phyloP scores from a whole-genome alignment of 768 basidiomycete species.

The Boletus bicolor region DNA sequence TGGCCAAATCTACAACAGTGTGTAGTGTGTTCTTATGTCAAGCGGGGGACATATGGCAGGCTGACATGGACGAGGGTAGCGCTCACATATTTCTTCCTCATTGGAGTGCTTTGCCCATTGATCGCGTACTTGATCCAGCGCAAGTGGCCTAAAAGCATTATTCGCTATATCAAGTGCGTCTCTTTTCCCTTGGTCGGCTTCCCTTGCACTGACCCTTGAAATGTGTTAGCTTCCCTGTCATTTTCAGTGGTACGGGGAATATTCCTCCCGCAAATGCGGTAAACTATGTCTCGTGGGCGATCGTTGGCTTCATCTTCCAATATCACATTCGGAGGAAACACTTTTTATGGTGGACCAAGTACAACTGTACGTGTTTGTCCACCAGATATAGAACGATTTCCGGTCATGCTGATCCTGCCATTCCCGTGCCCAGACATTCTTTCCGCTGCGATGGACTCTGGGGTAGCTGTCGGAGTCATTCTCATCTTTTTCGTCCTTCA shows the following conservation, averaged over 20 bases:
- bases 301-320: slow-evolving; percentile 66
- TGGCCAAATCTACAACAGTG: slow-evolving; percentile 58
- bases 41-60: background rate
- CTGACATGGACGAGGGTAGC: slow-evolving; percentile 12
- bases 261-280: slow-evolving; percentile 67
- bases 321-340: slow-evolving; percentile 56
- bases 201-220: background rate
- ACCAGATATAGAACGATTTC: background rate
- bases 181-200: background rate
- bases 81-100: slow-evolving; percentile 75
- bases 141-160: slow-evolving; percentile 60
- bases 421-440: slow-evolving; percentile 45
- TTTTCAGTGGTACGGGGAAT: slow-evolving; percentile 54
- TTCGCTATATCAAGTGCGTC: slow-evolving; percentile 63
- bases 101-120: slow-evolving; percentile 62
- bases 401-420: slow-evolving; percentile 14
- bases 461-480: slow-evolving; percentile 56
- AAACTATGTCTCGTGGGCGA: slow-evolving; percentile 66
- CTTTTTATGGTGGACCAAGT: slow-evolving; percentile 69
- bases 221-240: slow-evolving; percentile 37
- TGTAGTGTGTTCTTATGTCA: background rate
- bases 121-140: slow-evolving; percentile 50
- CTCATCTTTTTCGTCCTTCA: slow-evolving; percentile 63
- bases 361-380: slow-evolving; percentile 31
- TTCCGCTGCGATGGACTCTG: slow-evolving; percentile 71